Evolutionary conservation across 78 protist genomes (phyloP).

Genomic region (Guillardia theta): DNA sequence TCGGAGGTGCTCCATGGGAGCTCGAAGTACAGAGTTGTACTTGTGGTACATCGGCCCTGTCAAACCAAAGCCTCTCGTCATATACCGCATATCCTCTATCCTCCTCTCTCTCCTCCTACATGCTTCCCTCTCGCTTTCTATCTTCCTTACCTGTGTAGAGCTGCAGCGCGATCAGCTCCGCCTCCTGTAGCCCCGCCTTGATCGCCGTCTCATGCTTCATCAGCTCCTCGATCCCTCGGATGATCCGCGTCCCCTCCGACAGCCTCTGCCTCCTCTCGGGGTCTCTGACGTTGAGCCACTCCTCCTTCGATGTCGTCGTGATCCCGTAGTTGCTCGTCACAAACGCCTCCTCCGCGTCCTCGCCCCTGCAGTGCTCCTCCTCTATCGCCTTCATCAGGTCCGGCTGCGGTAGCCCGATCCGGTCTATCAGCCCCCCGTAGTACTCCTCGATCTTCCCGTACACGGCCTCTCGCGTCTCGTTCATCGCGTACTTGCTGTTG

Average conservation of each 20-base stretch:
- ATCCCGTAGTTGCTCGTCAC: background rate
- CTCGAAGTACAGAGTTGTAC: background rate
- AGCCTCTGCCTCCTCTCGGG: background rate
- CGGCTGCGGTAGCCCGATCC: background rate
- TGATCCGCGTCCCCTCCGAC: background rate
- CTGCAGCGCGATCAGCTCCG: background rate
- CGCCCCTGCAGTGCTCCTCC: background rate
- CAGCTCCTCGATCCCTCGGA: background rate
- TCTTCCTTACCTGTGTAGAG: conserved; percentile 37
- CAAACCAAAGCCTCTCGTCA: no score
- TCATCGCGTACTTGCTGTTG: background rate
- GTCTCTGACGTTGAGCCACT: background rate
- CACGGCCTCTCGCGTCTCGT: background rate
- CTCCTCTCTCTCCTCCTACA: no score
- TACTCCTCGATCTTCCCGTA: background rate
- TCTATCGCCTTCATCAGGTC: background rate
- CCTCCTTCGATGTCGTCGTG: background rate
- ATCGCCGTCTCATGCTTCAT: background rate
- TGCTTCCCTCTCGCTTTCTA: no score
- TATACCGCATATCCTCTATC: no score
- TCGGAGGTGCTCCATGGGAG: background rate
- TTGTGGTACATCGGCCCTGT: background rate
- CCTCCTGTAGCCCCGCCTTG: background rate
- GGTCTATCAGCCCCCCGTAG: background rate
- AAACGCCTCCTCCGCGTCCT: background rate